Percentiles rank a stretch among this genome's conserved stretches.
Evolutionary conservation across 192 early-diverging fungal genomes (phyloP).

Genomic region (Coemansia sp.): DNA sequence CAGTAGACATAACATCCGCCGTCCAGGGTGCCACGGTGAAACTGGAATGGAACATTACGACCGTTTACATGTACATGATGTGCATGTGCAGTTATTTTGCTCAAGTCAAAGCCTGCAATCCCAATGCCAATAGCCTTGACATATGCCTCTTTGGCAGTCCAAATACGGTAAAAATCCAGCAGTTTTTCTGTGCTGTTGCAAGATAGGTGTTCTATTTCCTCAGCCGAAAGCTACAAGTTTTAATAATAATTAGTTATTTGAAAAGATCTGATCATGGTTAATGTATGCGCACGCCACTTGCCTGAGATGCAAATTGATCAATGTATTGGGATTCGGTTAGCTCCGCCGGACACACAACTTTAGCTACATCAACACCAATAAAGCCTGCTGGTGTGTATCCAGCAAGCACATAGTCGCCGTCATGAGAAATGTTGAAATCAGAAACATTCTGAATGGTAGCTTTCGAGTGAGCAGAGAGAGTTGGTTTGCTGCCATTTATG

Average conservation of each 20-base stretch:
- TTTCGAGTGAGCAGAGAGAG: slow-evolving; percentile 4
- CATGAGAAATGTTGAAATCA: slow-evolving; percentile 51
- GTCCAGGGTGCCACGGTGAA: slow-evolving; percentile 11
- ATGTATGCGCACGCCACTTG: neutral
- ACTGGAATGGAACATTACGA: neutral
- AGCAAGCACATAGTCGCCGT: slow-evolving; percentile 38
- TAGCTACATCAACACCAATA: slow-evolving; percentile 41
- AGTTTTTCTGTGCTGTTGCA: slow-evolving; percentile 3
- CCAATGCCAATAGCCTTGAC: slow-evolving; percentile 39
- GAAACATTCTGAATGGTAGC: neutral
- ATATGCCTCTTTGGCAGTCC: slow-evolving; percentile 49
- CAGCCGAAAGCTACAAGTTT: slow-evolving; percentile 25
- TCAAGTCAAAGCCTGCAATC: slow-evolving; percentile 16
- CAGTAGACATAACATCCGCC: slow-evolving; percentile 11
- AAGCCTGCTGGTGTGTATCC: slow-evolving; percentile 11
- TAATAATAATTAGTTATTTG: neutral
- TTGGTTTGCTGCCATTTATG: slow-evolving; percentile 23
- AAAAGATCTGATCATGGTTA: no score
- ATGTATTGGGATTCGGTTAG: slow-evolving; percentile 25
- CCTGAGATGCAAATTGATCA: slow-evolving; percentile 25
- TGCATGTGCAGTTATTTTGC: slow-evolving; percentile 18
- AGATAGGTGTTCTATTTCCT: slow-evolving; percentile 16
- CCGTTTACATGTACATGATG: neutral
- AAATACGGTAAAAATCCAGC: slow-evolving; percentile 39
- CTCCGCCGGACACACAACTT: slow-evolving; percentile 9